Conservation (phyloP, 352 stramenopile genomes). For the Achlya hypogyna region DNA sequence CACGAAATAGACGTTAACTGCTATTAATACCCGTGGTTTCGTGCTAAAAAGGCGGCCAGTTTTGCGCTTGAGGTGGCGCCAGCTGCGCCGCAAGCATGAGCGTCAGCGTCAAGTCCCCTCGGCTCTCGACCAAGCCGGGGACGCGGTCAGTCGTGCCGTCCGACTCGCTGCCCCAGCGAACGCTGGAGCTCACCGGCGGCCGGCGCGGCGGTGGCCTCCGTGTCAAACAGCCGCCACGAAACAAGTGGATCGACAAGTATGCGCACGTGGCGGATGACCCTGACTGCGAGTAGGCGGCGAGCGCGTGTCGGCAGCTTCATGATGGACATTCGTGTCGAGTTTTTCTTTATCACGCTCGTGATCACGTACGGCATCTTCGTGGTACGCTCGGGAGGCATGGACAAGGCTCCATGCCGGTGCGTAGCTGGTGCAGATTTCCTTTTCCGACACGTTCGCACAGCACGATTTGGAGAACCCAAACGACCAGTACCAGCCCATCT, state of each 20-base stretch:
- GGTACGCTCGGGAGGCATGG: constrained; percentile 7
- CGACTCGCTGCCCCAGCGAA: constrained; percentile 7
- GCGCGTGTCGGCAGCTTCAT: constrained; percentile 69
- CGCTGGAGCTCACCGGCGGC: not conserved
- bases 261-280: not conserved
- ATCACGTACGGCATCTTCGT: constrained; percentile 78
- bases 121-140: not conserved
- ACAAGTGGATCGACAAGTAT: constrained; percentile 2
- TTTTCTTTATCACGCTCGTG: constrained; percentile 86
- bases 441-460: constrained; percentile 21
- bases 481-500: constrained; percentile 41
- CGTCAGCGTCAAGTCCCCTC: constrained; percentile 18
- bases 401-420: not conserved
- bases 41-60: not conserved
- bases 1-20: not conserved
- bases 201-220: not conserved
- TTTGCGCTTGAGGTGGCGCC: not conserved
- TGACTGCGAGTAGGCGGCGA: constrained; percentile 19
- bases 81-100: not conserved
- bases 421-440: constrained; percentile 58
- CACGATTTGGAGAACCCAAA: constrained; percentile 16
- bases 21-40: not conserved
- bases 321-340: constrained; percentile 69
- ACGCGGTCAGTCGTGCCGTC: constrained; percentile 17
- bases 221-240: not conserved